These are phyloP conservation scores for Beta corolliflora DNA, from an alignment of 179 eudicot species.

Conservation along the genomic window DNA sequence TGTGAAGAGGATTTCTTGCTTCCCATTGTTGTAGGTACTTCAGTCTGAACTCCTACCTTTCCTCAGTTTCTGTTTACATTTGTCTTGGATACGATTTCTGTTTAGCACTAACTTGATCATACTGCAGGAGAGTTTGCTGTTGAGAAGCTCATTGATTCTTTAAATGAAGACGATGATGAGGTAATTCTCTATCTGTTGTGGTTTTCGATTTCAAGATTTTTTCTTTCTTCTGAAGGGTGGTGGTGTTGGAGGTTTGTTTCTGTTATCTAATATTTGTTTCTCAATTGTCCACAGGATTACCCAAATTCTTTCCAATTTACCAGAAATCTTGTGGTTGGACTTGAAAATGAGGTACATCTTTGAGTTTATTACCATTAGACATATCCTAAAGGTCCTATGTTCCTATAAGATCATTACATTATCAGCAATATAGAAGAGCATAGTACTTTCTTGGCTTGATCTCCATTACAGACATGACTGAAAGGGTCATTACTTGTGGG, in stretches of 20 bases:
- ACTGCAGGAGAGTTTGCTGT: constrained; percentile 74
- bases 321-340: constrained; percentile 47
- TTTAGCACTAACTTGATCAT: not conserved
- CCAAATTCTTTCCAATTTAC: constrained; percentile 56
- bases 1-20: constrained; percentile 78
- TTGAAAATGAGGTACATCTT: constrained; percentile 60
- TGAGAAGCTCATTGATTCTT: constrained; percentile 60
- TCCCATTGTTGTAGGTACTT: constrained; percentile 74
- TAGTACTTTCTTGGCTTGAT: not conserved
- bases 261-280: not conserved
- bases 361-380: not conserved
- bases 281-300: constrained; percentile 46
- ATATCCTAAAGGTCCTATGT: not conserved
- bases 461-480: not conserved
- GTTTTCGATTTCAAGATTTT: not conserved
- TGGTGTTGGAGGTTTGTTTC: not conserved
- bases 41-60: constrained; percentile 17
- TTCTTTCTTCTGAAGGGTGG: not conserved
- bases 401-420: not conserved
- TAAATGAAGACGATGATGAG: constrained; percentile 50
- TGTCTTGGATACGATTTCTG: not conserved
- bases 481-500: not conserved
- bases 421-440: not conserved
- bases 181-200: constrained; percentile 35
- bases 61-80: constrained; percentile 7